Evolutionary conservation across 1,284 basidiomycete species (phyloP).

Genomic region (Ustilago tritici): DNA sequence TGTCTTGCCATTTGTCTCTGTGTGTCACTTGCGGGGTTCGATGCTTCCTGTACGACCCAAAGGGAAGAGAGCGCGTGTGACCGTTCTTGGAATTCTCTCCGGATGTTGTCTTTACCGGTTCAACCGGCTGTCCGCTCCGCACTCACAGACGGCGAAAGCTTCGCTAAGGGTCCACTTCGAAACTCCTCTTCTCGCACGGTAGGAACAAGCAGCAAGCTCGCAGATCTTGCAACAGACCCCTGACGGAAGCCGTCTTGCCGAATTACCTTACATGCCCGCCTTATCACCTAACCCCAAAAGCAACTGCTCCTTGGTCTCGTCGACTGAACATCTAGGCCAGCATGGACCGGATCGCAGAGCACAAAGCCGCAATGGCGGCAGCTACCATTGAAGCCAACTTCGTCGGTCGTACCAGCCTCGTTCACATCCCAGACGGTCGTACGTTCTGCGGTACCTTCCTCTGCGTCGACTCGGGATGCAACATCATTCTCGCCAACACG

Average conservation of each 20-base stretch:
- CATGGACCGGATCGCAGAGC: constrained; percentile 6
- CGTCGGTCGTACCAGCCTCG: constrained; percentile 42
- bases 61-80: not conserved
- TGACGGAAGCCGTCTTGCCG: not conserved
- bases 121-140: not conserved
- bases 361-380: constrained; percentile 2
- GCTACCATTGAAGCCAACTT: constrained; percentile 33
- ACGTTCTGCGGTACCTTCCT: constrained; percentile 58
- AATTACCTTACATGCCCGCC: not conserved
- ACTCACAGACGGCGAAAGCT: no score
- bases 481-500: constrained; percentile 55
- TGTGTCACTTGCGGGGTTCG: no score
- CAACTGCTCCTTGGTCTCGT: not conserved
- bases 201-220: constrained; percentile 2
- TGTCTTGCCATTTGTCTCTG: not conserved
- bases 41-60: not conserved
- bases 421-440: constrained; percentile 60
- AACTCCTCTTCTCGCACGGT: constrained; percentile 6
- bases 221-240: constrained; percentile 5
- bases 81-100: not conserved
- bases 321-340: not conserved
- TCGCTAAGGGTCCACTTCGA: no score
- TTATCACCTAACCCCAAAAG: not conserved
- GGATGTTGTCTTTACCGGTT: constrained; percentile 6
- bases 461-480: constrained; percentile 54